Evolutionary conservation across 2,329 filamentous ascomycete genomes (phyloP), one percentile per base, ranked within the genome.

Genomic region (Colletotrichum gloeosporioides): DNA sequence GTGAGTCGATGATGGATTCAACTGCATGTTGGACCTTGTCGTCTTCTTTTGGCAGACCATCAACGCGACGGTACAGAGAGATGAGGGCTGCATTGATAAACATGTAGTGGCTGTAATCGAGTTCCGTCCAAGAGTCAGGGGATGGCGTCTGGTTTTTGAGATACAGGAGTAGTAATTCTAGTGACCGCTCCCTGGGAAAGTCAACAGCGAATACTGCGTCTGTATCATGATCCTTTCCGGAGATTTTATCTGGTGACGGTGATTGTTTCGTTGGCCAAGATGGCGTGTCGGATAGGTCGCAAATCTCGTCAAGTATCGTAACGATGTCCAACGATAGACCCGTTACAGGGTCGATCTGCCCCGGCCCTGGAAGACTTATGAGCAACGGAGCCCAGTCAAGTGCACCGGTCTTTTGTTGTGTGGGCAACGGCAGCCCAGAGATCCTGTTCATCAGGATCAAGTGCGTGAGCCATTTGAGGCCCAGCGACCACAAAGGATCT

Each of bases 381-480:
- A 62, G 59, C 4, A 62, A 31, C 29, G 27, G 59, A 4, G 29
- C 29, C 59, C 59, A 62, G 29, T 62, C 59, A 31, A 62, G 59
- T n/a, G 18, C 8, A 34, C 59, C 29, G 4, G 27, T 34, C 29
- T 32, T 31, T 3, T 62, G 59, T n/a, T 62, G 59, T 1, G 29
- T 32, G 18, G 59, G 59, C 29, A 62, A 25, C 13, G 59, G 59
- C 29, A 62, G 59, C 10, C 59, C 59, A 18, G 59, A 62, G 6
- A 62, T 32, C 4, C 59, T 62, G 29, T 34, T 62, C 59, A 62
- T 62, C 27, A 62, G 18, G 2, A 62, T 31, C 59, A 62, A 31
- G 18, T 62, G 59, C 7, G 59, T 32, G 29, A 62, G 59, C 59
- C 59, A 62, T 18, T 62, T 62, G 59, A 62, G 59, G 29, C 29